phyloP scores from a whole-genome alignment of 2,329 filamentous ascomycete species.

The Colletotrichum plurivorum region DNA sequence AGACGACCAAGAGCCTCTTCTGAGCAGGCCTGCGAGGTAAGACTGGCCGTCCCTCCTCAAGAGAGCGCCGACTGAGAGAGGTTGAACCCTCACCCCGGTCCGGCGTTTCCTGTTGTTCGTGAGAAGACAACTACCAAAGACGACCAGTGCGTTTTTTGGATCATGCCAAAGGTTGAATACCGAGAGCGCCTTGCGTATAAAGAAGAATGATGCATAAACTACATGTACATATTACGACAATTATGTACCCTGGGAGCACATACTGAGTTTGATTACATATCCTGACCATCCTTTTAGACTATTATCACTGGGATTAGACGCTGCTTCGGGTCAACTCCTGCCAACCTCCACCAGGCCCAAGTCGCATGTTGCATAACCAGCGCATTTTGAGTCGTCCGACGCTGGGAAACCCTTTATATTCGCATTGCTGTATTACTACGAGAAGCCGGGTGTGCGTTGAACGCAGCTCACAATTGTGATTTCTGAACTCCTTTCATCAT shows the following conservation, averaged over 20 bases:
- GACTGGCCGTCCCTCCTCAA: slow-evolving; percentile 8
- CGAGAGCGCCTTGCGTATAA: slow-evolving; percentile 19
- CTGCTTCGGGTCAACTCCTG: not conserved
- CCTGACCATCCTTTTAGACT: slow-evolving; percentile 32
- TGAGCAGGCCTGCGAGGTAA: slow-evolving; percentile 42
- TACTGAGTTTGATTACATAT: slow-evolving; percentile 2
- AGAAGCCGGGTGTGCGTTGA: no score
- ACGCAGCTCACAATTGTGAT: no score
- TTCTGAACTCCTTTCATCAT: no score
- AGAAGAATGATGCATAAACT: not conserved
- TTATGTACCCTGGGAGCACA: slow-evolving; percentile 5
- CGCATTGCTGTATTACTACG: no score
- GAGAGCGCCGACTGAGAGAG: not conserved
- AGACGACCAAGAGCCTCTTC: slow-evolving; percentile 40
- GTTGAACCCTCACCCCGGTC: not conserved
- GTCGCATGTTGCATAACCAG: not conserved
- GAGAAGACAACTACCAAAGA: slow-evolving; percentile 10
- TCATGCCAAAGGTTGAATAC: slow-evolving; percentile 19
- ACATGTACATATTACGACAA: slow-evolving; percentile 25
- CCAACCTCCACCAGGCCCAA: not conserved
- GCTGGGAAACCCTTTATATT: no score
- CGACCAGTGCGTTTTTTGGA: not conserved
- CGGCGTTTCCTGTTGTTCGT: not conserved
- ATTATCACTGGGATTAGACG: slow-evolving; percentile 25
- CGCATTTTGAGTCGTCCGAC: no score